Percentiles rank a stretch among this genome's conserved stretches.
phyloP scores from a whole-genome alignment of 148 eudicot species.

The Salicornia ramosissima region DNA sequence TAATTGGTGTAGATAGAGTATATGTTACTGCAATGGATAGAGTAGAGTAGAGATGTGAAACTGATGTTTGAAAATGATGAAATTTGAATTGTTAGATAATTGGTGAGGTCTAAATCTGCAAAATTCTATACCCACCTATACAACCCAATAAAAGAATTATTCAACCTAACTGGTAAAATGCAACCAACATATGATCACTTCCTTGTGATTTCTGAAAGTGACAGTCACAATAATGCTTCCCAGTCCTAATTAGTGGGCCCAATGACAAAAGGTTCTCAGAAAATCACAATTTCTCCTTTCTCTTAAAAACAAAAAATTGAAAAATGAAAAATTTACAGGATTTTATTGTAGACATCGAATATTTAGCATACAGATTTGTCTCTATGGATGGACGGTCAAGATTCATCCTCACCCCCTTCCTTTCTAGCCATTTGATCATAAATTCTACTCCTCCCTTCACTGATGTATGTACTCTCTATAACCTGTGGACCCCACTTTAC shows the following conservation, averaged over 20 bases:
- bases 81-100: background rate
- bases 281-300: background rate
- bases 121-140: conserved; percentile 6
- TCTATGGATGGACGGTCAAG: conserved; percentile 18
- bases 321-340: conserved; percentile 13
- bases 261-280: background rate
- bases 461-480: conserved; percentile 6
- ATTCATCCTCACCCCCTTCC: conserved; percentile 10
- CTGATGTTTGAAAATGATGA: background rate
- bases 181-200: conserved; percentile 23
- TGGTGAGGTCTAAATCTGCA: background rate
- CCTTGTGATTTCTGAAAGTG: conserved; percentile 15
- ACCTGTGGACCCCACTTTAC: conserved; percentile 11
- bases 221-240: conserved; percentile 9
- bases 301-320: background rate
- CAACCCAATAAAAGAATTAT: conserved; percentile 11
- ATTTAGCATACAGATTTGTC: conserved; percentile 45
- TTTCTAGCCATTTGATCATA: conserved; percentile 8
- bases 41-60: too few relatives aligned
- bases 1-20: too few relatives aligned
- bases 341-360: conserved; percentile 32
- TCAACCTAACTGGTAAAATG: conserved; percentile 11
- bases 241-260: conserved; percentile 22
- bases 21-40: too few relatives aligned
- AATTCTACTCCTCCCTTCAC: conserved; percentile 13